A percentile compares a stretch with the other conserved stretches of the same genome.
Conservation (phyloP, 2,329 filamentous ascomycete species). For the Mycosphaerella sp. region DNA sequence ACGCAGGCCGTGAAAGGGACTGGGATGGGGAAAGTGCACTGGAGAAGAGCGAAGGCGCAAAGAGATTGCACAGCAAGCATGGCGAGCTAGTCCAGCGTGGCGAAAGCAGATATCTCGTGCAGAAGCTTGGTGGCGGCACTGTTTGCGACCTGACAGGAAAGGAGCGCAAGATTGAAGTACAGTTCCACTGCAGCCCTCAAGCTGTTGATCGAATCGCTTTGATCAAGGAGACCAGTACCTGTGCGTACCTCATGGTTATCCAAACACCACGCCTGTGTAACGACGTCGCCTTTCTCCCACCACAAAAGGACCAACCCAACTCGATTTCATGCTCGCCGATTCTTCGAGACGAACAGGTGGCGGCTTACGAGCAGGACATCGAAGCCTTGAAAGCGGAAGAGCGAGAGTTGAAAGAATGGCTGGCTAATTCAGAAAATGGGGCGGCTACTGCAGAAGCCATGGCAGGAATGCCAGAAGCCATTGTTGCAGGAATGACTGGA, state of each 20-base stretch:
- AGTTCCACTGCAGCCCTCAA: constrained; percentile 72
- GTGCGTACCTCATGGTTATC: constrained; percentile 87
- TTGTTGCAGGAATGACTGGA: constrained; percentile 27
- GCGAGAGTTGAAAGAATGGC: constrained; percentile 19
- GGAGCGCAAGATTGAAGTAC: constrained; percentile 76
- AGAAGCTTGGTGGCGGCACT: constrained; percentile 72
- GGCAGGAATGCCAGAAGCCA: constrained; percentile 23
- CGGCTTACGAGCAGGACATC: constrained; percentile 31
- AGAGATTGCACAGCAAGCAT: constrained; percentile 35
- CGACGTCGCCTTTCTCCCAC: constrained; percentile 79
- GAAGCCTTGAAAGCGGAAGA: constrained; percentile 20
- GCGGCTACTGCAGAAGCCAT: constrained; percentile 29
- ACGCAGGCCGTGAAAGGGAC: constrained; percentile 25
- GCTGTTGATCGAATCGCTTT: constrained; percentile 72
- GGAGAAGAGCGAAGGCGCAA: constrained; percentile 29
- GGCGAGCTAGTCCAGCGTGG: constrained; percentile 65
- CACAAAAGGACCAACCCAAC: constrained; percentile 69
- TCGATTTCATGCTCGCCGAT: constrained; percentile 71
- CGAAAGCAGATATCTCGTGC: constrained; percentile 78
- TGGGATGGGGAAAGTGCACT: constrained; percentile 26
- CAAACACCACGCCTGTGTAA: constrained; percentile 83
- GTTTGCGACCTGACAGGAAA: constrained; percentile 79
- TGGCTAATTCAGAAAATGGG: constrained; percentile 23
- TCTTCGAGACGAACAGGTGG: constrained; percentile 50
- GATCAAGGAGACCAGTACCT: constrained; percentile 90